Percentiles rank a stretch among this genome's conserved stretches.
Conservation (phyloP, 345 rosid genomes). For the Leavenworthia alabamica region DNA sequence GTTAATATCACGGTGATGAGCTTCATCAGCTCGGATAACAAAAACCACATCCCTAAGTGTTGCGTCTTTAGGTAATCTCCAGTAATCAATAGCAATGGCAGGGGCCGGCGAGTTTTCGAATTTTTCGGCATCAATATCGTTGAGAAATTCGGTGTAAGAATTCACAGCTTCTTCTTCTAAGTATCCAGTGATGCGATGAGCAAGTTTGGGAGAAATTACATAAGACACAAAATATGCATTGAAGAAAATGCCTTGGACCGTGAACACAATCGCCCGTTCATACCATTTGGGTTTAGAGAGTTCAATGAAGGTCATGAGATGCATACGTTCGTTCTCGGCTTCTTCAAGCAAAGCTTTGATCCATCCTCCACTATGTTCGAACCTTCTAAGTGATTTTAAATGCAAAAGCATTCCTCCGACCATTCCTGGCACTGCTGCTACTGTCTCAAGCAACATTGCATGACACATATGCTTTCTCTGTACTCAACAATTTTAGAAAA, state of each 20-base stretch:
- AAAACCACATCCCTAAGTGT: constrained; percentile 52
- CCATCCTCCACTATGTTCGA: constrained; percentile 67
- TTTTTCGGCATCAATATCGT: constrained; percentile 51
- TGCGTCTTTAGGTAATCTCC: constrained; percentile 49
- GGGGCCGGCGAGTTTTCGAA: constrained; percentile 50
- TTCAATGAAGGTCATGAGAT: constrained; percentile 60
- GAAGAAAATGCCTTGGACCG: constrained; percentile 54
- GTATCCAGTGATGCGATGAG: constrained; percentile 53
- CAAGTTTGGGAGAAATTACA: constrained; percentile 49
- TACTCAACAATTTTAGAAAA: not conserved
- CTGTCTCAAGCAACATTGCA: constrained; percentile 60
- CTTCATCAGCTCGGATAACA: constrained; percentile 62
- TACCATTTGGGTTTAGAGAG: constrained; percentile 48
- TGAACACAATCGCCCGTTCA: constrained; percentile 49
- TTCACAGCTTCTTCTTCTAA: constrained; percentile 60
- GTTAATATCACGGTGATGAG: constrained; percentile 58
- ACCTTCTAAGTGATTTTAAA: constrained; percentile 48
- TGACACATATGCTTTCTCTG: constrained; percentile 66
- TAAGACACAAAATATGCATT: constrained; percentile 51
- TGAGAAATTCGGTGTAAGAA: constrained; percentile 52
- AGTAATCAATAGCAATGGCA: constrained; percentile 57
- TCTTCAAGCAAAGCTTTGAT: constrained; percentile 60
- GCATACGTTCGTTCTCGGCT: constrained; percentile 66
- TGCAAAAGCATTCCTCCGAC: constrained; percentile 65
- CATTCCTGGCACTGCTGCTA: constrained; percentile 63